Conservation (phyloP, 192 early-diverging fungal genomes). For the Backusella tarrabulga region DNA sequence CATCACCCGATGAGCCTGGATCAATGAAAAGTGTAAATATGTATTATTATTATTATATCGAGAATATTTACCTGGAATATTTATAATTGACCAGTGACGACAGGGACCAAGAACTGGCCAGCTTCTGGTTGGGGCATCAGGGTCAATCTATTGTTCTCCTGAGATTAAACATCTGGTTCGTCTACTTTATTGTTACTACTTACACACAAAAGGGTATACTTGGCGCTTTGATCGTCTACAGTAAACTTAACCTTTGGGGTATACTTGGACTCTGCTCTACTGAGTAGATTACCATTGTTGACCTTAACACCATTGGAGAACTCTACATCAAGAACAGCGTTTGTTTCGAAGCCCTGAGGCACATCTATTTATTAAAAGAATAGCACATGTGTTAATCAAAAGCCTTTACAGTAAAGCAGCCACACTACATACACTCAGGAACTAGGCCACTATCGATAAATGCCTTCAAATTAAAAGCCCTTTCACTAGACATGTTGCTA, state of each 20-base stretch:
- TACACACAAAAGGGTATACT: constrained; percentile 2
- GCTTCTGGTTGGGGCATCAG: constrained; percentile 52
- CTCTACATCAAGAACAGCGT: not conserved
- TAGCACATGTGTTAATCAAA: not conserved
- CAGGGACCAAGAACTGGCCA: constrained; percentile 42
- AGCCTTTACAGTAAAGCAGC: not conserved
- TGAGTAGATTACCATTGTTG: not conserved
- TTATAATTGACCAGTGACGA: constrained; percentile 55
- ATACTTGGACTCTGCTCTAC: not conserved
- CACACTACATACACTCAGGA: not conserved
- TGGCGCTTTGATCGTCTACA: not conserved
- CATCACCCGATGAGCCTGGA: not conserved
- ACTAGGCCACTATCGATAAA: not conserved
- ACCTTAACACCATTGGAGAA: not conserved
- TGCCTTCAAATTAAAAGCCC: not conserved
- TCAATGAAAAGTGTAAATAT: not conserved
- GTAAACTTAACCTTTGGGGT: not conserved
- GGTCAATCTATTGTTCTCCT: constrained; percentile 43
- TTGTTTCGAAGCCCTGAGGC: not conserved
- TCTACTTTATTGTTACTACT: not conserved
- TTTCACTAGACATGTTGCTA: not conserved
- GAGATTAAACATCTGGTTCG: not conserved
- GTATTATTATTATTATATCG: not conserved
- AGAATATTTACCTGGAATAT: constrained; percentile 40
- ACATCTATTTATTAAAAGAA: not conserved